Base-by-base conservation (phyloP, 306 rosid genomes). In the Vigna trinervia region DNA sequence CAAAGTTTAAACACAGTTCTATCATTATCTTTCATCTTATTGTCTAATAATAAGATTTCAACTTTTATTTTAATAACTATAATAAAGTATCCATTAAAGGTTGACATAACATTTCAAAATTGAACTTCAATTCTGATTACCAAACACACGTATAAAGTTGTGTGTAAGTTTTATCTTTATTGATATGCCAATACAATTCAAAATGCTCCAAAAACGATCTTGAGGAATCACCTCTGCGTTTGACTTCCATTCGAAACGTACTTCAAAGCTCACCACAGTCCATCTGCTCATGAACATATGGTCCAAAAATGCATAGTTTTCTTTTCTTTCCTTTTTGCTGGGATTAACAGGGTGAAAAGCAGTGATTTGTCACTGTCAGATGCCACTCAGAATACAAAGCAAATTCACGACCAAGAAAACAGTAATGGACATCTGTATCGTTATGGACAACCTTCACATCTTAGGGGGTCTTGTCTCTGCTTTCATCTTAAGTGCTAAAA, bases 161-260 rank as follows among this genome's bases (percentile, higher is more conserved):
- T 1, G 12, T 57, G n/a, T 10, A 12, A 58, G 13, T 26, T 57
- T 53, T 65, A 52, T 65, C 73, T n/a, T 69, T 38, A 38, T 6
- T 14, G 15, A 32, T 50, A 12, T 8, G 13, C 62, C 30, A 51
- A 75, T 60, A 12, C 32, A 47, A 75, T 30, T 47, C 19, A 28
- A 28, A 60, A 60, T 30, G 10, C 63, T 34, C 62, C 70, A 6
- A 50, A 38, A 38, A 10, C 12, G 39, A 30, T 46, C 59, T 36
- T 36, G 43, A 15, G 20, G 32, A 71, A 63, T 71, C 78, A 38
- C 38, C 32, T 50, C 12, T 75, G n/a, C 64, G 50, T 50, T 36
- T 67, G 56, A 34, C 52, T 36, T 38, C 36, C 56, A 5, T 10
- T 65, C 11, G 34, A 39, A 39, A 41, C 34, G 58, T 46, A 65